Percentiles rank a stretch among this genome's conserved stretches.
phyloP scores from a whole-genome alignment of 176 grass and related monocot species.

The Neostapfia colusana region DNA sequence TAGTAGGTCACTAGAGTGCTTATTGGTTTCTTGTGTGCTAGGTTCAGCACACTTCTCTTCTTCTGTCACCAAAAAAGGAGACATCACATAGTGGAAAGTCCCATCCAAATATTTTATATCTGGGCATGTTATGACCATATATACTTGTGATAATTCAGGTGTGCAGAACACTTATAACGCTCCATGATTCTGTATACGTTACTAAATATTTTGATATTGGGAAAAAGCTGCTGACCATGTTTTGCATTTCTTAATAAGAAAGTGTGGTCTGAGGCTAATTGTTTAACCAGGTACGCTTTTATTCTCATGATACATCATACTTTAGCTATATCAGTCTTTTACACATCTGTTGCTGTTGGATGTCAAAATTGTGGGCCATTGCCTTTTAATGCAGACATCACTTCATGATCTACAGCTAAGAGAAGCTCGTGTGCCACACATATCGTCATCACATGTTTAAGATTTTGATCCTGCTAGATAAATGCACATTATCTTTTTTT shows the following conservation, averaged over 20 bases:
- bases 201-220: background rate
- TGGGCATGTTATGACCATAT: slow-evolving; percentile 15
- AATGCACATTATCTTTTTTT: background rate
- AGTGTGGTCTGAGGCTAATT: background rate
- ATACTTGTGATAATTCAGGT: slow-evolving; percentile 25
- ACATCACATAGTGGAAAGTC: slow-evolving; percentile 38
- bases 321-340: background rate
- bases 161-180: background rate
- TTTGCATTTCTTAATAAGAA: background rate
- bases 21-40: slow-evolving; percentile 12
- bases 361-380: background rate
- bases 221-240: background rate
- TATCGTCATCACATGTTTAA: no score
- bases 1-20: background rate
- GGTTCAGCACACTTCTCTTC: slow-evolving; percentile 15
- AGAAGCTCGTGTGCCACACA: background rate
- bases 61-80: slow-evolving; percentile 27
- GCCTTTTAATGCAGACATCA: slow-evolving; percentile 10
- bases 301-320: background rate
- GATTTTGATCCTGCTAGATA: background rate
- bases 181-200: background rate
- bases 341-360: background rate
- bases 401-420: background rate
- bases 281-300: background rate
- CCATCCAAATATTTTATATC: slow-evolving; percentile 5